Evolutionary conservation across 1,284 basidiomycete species (phyloP).

Genomic region (Cerrena zonata): DNA sequence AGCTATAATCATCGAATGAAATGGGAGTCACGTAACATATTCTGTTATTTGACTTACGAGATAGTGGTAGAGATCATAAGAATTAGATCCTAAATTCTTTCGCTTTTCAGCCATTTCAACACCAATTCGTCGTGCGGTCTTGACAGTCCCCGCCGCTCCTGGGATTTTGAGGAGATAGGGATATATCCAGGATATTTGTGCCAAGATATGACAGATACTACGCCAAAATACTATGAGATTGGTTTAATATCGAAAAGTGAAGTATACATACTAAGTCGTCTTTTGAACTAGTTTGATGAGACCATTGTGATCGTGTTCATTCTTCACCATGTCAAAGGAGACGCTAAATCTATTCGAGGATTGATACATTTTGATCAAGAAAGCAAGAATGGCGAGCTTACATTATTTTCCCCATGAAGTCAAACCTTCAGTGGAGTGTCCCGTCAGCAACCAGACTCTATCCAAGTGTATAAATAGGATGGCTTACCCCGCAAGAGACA

Average conservation of each 20-base stretch:
- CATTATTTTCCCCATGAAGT: slow-evolving; percentile 18
- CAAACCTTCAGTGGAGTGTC: slow-evolving; percentile 10
- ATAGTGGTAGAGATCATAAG: slow-evolving; percentile 16
- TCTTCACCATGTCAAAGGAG: slow-evolving; percentile 11
- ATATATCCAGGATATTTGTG: slow-evolving; percentile 13
- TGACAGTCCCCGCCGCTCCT: slow-evolving; percentile 5
- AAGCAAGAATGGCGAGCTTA: no score
- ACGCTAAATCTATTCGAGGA: slow-evolving; percentile 6
- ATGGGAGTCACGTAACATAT: neutral
- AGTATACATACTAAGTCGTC: slow-evolving; percentile 8
- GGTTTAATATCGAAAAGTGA: neutral
- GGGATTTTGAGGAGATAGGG: slow-evolving; percentile 7
- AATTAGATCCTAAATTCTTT: slow-evolving; percentile 3
- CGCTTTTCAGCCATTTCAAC: neutral
- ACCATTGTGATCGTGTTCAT: slow-evolving; percentile 7
- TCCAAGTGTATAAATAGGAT: slow-evolving; percentile 1
- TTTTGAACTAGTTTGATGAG: slow-evolving; percentile 6
- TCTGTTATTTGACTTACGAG: slow-evolving; percentile 11
- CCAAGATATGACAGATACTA: slow-evolving; percentile 10
- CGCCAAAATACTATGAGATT: neutral
- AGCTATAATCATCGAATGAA: slow-evolving; percentile 1
- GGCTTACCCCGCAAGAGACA: slow-evolving; percentile 17
- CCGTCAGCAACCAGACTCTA: no score
- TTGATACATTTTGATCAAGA: no score
- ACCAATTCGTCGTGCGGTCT: slow-evolving; percentile 2